Percentiles rank a stretch among this genome's conserved stretches.
These are phyloP conservation scores for Nectriaceae sp. DNA, from an alignment of 2,329 filamentous ascomycete genomes.

Conservation along the genomic window DNA sequence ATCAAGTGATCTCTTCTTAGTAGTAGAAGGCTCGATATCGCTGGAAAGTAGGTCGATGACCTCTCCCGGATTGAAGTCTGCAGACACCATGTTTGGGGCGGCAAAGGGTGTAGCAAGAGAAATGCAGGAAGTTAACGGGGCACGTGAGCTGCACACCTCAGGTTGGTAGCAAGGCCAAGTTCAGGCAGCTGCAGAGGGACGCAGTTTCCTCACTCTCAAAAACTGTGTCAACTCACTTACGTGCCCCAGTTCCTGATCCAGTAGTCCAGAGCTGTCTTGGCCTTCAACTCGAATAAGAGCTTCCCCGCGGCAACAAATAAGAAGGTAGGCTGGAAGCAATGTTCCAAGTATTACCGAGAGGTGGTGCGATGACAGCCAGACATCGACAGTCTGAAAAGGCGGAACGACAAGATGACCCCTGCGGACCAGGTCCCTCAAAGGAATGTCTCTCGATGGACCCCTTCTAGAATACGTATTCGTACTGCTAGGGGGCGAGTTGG, in stretches of 20 bases:
- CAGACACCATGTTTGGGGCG: constrained; percentile 15
- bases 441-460: no score
- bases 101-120: background rate
- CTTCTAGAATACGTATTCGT: no score
- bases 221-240: background rate
- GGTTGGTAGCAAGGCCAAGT: background rate
- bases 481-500: no score
- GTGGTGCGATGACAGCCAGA: constrained; percentile 12
- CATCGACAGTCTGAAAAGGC: constrained; percentile 14
- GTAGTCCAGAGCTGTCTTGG: background rate
- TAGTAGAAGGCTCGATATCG: constrained; percentile 20
- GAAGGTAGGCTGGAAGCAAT: background rate
- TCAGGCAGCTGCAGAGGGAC: no score
- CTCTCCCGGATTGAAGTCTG: constrained; percentile 22
- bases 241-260: background rate
- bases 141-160: background rate
- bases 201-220: background rate
- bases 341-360: constrained; percentile 3
- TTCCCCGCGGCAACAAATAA: no score
- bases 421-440: background rate
- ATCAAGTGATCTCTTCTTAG: constrained; percentile 32
- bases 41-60: constrained; percentile 27
- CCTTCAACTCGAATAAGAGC: background rate
- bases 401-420: constrained; percentile 8
- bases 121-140: background rate